A percentile compares a stretch with the other conserved stretches of the same genome.
Conservation (phyloP, 768 basidiomycete genomes). For the Leucosporidium creatinivorum region DNA sequence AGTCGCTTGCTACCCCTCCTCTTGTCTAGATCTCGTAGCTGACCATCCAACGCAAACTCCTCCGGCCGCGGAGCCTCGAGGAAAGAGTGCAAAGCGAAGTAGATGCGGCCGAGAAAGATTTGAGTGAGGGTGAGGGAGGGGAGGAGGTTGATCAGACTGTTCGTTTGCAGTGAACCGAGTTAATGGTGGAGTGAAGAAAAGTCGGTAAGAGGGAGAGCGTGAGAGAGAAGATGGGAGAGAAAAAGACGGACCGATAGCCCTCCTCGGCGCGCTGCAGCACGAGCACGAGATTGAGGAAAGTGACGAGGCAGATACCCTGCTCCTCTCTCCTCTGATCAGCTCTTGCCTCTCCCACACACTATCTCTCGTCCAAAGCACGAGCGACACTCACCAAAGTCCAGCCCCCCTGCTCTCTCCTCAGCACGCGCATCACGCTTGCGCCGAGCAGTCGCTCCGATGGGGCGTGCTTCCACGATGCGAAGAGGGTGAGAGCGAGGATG, state of each 20-base stretch:
- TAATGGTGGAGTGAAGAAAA: no score
- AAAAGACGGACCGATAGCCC: conserved; percentile 8
- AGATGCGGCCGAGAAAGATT: conserved; percentile 26
- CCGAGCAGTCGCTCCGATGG: no score
- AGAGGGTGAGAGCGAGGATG: conserved; percentile 22
- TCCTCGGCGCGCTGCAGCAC: neutral
- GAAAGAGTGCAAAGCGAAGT: conserved; percentile 9
- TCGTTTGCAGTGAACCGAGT: no score
- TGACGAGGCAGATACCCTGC: conserved; percentile 25
- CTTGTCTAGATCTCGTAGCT: no score
- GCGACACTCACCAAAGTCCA: conserved; percentile 9
- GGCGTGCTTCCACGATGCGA: conserved; percentile 3
- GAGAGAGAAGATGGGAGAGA: neutral
- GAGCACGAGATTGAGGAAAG: conserved; percentile 24
- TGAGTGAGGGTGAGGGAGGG: conserved; percentile 26
- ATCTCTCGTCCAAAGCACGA: neutral
- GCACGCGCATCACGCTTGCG: neutral
- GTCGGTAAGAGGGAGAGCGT: neutral
- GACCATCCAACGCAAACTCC: no score
- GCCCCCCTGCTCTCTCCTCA: conserved; percentile 17
- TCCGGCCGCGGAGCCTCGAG: no score
- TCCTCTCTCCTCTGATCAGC: neutral
- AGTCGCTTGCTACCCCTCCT: no score
- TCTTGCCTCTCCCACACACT: neutral
- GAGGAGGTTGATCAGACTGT: conserved; percentile 18